Base-by-base conservation (phyloP, 345 rosid genomes). In the Rubroshorea leprosula region DNA sequence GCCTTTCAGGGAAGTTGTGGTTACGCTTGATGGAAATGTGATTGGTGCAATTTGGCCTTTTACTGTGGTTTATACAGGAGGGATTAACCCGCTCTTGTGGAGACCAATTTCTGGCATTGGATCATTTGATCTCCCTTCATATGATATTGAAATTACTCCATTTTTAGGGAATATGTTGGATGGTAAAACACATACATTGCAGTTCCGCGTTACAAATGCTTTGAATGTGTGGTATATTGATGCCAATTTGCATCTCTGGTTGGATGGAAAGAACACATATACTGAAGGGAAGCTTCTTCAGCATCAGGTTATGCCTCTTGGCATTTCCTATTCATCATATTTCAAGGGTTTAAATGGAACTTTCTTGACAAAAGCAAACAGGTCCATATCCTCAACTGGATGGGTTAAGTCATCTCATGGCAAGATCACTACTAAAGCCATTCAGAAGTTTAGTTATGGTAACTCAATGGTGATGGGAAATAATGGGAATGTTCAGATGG, bases 231-330 rank as follows among this genome's bases (percentile, higher is more conserved):
- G 98, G 96, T 83, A 70, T 35, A 57, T 91, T 0, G 90, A 91
- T 65, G 96, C 88, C 6, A 91, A 91, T 73, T 72, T 91, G 85
- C 98, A 91, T 63, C 86, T 91, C 52, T 91, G 98, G 95, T 68
- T 88, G 76, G 81, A 76, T 47, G 48, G 27, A 6, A 72, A 66
- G 67, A 78, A 69, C 68, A 49, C 54, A 5, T 72, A 49, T 29
- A 87, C 84, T 0, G 57, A 77, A 64, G 96, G 85, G 71, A 64
- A 72, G 81, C 81, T 91, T 50, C 52, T 82, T 72, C 77, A 68
- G 66, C 66, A 72, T 5, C 62, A 59, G 12, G 61, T 62, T 45
- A 53, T 58, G 65, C 83, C 91, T 60, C 69, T 72, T 27, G 56
- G 21, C 22, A 49, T 71, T 26, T 76, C 75, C 38, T 43, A 64